Percentiles rank a stretch among this genome's conserved stretches.
phyloP scores from a whole-genome alignment of 2,329 filamentous ascomycete species.

The Neonectria sp. region DNA sequence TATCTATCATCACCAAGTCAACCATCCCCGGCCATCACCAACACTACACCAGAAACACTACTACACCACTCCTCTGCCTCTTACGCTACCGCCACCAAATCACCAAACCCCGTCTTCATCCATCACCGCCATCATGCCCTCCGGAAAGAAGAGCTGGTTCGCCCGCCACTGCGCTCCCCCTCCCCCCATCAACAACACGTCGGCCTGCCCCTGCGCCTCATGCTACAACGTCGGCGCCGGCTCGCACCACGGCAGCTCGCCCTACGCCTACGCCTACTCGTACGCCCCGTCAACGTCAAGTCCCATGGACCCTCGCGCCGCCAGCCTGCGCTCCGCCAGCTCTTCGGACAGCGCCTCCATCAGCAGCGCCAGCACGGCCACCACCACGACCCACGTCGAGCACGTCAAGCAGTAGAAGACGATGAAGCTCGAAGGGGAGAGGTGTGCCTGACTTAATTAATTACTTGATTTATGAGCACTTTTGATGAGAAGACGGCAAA shows the following conservation, averaged over 20 bases:
- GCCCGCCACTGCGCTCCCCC: conserved; percentile 58
- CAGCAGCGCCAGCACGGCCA: conserved; percentile 40
- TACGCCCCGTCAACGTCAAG: conserved; percentile 21
- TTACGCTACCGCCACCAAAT: not conserved
- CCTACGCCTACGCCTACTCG: conserved; percentile 18
- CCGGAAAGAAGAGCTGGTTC: conserved; percentile 55
- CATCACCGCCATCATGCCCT: conserved; percentile 48
- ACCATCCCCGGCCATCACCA: conserved; percentile 19
- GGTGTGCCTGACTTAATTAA: not conserved
- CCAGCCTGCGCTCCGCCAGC: conserved; percentile 27
- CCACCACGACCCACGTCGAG: conserved; percentile 42
- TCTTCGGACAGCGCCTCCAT: conserved; percentile 44
- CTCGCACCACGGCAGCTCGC: conserved; percentile 13
- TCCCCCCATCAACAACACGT: conserved; percentile 53
- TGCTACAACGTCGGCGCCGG: conserved; percentile 51
- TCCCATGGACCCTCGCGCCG: conserved; percentile 9
- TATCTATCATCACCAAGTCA: not conserved
- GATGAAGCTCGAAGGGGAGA: not conserved
- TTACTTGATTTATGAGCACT: conserved; percentile 23
- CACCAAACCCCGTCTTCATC: not conserved
- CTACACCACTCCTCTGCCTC: not conserved
- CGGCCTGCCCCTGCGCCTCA: conserved; percentile 55
- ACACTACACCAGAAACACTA: conserved; percentile 15
- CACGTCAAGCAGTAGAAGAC: conserved; percentile 39
- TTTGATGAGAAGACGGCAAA: conserved; percentile 15